phyloP scores from a whole-genome alignment of 78 protist genomes.

The Cavenderia fasciculata region DNA sequence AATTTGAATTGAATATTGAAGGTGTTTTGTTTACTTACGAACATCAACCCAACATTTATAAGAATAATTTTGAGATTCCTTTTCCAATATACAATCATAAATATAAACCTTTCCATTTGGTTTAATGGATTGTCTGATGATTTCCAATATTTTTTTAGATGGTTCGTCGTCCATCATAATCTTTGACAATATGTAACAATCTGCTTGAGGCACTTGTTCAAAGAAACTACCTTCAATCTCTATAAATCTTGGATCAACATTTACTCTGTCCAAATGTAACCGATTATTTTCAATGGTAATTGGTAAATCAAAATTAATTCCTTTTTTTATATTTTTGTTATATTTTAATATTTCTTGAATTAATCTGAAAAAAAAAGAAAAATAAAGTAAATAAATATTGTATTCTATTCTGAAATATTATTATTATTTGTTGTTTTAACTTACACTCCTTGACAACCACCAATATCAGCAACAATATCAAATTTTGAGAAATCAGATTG shows the following conservation, averaged over 20 bases:
- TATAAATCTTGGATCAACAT: not conserved
- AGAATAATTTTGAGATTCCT: too few relatives aligned
- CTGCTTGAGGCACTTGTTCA: constrained; percentile 49
- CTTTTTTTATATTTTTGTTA: constrained; percentile 8
- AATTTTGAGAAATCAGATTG: not conserved
- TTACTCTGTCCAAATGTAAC: too few relatives aligned
- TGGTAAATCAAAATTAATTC: constrained; percentile 46
- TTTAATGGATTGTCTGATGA: not conserved
- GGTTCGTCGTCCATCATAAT: not conserved
- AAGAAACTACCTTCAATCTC: constrained; percentile 46
- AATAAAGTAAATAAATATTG: not conserved
- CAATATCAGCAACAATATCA: constrained; percentile 38
- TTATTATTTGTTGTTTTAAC: not conserved
- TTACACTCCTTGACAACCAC: constrained; percentile 56
- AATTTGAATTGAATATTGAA: too few relatives aligned
- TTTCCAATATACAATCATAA: constrained; percentile 29
- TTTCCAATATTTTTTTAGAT: not conserved
- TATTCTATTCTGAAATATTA: not conserved
- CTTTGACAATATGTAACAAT: constrained; percentile 37
- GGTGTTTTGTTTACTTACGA: too few relatives aligned
- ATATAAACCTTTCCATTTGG: constrained; percentile 26
- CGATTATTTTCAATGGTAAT: not conserved
- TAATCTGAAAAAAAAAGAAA: not conserved
- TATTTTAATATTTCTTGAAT: not conserved
- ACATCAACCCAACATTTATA: too few relatives aligned